Percentiles rank a stretch among this genome's conserved stretches.
These are phyloP conservation scores for Ogataea neopini DNA, from an alignment of 805 yeast genomes.

Conservation along the genomic window DNA sequence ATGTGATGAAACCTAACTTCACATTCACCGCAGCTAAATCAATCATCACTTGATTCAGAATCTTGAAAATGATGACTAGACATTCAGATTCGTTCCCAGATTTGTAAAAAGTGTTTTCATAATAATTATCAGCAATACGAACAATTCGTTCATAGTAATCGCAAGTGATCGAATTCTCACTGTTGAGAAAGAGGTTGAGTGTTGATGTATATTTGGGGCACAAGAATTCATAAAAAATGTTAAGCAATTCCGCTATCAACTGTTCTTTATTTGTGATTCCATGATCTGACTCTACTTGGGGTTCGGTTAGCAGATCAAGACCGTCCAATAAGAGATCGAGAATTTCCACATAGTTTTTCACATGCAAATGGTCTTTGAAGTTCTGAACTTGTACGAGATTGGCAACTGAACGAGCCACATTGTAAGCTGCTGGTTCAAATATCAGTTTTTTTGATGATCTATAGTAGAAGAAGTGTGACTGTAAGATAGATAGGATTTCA, in stretches of 20 bases:
- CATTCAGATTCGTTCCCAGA: slow-evolving; percentile 29
- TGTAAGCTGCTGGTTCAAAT: slow-evolving; percentile 34
- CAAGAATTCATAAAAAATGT: slow-evolving; percentile 19
- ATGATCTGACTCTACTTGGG: not conserved
- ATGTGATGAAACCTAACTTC: slow-evolving; percentile 38
- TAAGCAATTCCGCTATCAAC: slow-evolving; percentile 23
- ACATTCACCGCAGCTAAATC: slow-evolving; percentile 44
- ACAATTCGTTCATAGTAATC: slow-evolving; percentile 20
- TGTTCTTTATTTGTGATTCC: slow-evolving; percentile 21
- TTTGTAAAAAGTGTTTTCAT: slow-evolving; percentile 15
- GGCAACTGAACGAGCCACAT: slow-evolving; percentile 32
- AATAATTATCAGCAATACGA: slow-evolving; percentile 17
- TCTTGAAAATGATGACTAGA: slow-evolving; percentile 37
- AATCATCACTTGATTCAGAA: slow-evolving; percentile 48
- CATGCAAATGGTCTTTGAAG: slow-evolving; percentile 30
- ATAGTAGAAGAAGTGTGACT: slow-evolving; percentile 19
- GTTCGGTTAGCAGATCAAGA: slow-evolving; percentile 16
- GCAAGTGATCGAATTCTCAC: not conserved
- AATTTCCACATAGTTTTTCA: slow-evolving; percentile 19
- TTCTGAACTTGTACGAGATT: slow-evolving; percentile 25
- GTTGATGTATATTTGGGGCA: slow-evolving; percentile 23
- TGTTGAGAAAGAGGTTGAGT: slow-evolving; percentile 14
- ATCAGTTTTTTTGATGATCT: slow-evolving; percentile 8
- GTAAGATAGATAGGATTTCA: slow-evolving; percentile 22
- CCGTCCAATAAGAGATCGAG: slow-evolving; percentile 17